These are phyloP conservation scores for Podospora pseudopauciseta DNA, from an alignment of 495 filamentous ascomycete genomes.

Conservation along the genomic window DNA sequence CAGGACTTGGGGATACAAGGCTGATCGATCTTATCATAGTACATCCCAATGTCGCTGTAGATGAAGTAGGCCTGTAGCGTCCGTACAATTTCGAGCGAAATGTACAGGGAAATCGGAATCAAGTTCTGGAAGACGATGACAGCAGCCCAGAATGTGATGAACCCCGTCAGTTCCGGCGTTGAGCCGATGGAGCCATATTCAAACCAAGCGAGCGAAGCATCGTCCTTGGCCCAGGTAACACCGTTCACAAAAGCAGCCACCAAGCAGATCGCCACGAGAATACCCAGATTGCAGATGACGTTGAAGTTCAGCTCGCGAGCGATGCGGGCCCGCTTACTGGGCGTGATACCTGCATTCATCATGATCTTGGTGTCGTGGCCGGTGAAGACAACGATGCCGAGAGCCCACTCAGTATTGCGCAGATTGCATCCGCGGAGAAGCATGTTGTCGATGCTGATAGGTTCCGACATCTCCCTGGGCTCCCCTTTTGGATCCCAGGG, in stretches of 20 bases:
- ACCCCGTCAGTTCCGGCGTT: conserved; percentile 72
- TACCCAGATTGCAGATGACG: conserved; percentile 93
- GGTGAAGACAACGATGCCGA: conserved; percentile 95
- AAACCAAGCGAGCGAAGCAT: conserved; percentile 77
- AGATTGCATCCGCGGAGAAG: conserved; percentile 89
- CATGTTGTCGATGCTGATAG: conserved; percentile 90
- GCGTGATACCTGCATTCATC: conserved; percentile 97
- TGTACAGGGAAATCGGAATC: conserved; percentile 97
- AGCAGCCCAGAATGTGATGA: conserved; percentile 94
- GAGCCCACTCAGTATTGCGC: conserved; percentile 93
- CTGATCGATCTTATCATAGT: conserved; percentile 89
- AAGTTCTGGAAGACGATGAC: conserved; percentile 97
- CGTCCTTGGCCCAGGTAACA: conserved; percentile 66
- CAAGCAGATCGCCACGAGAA: conserved; percentile 88
- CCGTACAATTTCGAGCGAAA: conserved; percentile 93
- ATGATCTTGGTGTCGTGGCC: conserved; percentile 99
- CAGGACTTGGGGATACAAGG: conserved; percentile 96
- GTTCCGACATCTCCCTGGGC: conserved; percentile 78
- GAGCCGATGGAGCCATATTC: conserved; percentile 83
- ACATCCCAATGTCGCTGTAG: conserved; percentile 92
- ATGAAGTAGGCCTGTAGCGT: conserved; percentile 96
- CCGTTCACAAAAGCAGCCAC: conserved; percentile 82
- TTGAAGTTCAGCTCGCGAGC: conserved; percentile 94
- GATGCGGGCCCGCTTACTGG: conserved; percentile 87
- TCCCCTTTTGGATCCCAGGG: conserved; percentile 54